These are phyloP conservation scores for Naumovozyma baii DNA, from an alignment of 805 yeast species.

Conservation along the genomic window DNA sequence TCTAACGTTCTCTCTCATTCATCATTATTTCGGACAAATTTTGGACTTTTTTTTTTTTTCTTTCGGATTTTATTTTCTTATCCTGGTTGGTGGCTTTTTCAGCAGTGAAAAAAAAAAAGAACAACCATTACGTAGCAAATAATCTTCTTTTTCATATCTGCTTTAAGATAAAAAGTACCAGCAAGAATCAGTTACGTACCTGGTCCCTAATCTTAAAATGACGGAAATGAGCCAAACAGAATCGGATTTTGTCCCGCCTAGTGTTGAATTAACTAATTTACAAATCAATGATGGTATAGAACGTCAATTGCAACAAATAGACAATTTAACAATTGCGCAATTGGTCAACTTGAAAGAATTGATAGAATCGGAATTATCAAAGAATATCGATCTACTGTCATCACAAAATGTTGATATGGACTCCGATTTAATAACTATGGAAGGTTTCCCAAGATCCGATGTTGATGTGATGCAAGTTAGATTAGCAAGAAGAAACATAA, in stretches of 20 bases:
- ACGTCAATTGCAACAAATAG: neutral
- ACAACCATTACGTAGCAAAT: too few relatives aligned
- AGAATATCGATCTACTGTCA: conserved; percentile 36
- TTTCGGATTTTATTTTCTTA: too few relatives aligned
- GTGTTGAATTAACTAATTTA: conserved; percentile 5
- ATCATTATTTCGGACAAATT: too few relatives aligned
- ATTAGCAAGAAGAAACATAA: conserved; percentile 50
- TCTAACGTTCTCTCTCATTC: too few relatives aligned
- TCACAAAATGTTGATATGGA: conserved; percentile 49
- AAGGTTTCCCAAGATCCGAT: conserved; percentile 83
- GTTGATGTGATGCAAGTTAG: conserved; percentile 69
- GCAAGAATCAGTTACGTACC: too few relatives aligned
- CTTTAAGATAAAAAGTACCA: too few relatives aligned
- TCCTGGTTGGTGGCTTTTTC: too few relatives aligned
- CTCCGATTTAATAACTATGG: conserved; percentile 52
- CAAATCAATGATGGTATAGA: neutral
- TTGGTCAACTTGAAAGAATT: conserved; percentile 28
- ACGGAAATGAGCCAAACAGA: neutral
- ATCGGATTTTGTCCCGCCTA: neutral
- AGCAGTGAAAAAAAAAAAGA: too few relatives aligned
- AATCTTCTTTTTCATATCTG: too few relatives aligned
- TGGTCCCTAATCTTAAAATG: too few relatives aligned
- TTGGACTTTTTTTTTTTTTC: too few relatives aligned
- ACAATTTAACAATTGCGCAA: conserved; percentile 10
- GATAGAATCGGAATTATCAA: conserved; percentile 35